Conservation (phyloP, 352 stramenopile genomes). For the Phytophthora pinifolia region DNA sequence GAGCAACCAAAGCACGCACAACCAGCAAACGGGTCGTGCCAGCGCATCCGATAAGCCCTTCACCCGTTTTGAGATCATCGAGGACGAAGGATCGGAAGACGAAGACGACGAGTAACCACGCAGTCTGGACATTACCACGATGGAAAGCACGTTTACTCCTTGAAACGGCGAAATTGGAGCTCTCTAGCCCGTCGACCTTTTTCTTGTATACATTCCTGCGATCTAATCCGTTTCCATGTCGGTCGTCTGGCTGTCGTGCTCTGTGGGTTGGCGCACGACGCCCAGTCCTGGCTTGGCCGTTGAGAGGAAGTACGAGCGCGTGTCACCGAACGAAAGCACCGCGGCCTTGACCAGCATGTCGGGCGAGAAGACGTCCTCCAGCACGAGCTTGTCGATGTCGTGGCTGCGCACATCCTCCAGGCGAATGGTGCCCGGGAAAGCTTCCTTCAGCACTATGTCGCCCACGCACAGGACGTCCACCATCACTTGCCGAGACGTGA, state of each 20-base stretch:
- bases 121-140: conserved; percentile 8
- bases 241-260: conserved; percentile 33
- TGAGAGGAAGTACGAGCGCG: conserved; percentile 84
- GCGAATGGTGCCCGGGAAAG: conserved; percentile 77
- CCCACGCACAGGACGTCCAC: conserved; percentile 77
- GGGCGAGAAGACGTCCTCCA: conserved; percentile 76
- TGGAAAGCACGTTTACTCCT: conserved; percentile 13
- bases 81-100: conserved; percentile 39
- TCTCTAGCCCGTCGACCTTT: conserved; percentile 2
- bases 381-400: conserved; percentile 80
- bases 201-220: conserved; percentile 21
- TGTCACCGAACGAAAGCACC: conserved; percentile 86
- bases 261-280: conserved; percentile 45
- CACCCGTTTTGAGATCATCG: conserved; percentile 66
- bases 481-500: conserved; percentile 72
- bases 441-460: conserved; percentile 73
- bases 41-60: conserved; percentile 34
- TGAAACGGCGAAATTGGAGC: conserved; percentile 5
- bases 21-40: conserved; percentile 2
- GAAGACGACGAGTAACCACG: conserved; percentile 36
- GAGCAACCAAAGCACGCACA: conserved; percentile 18
- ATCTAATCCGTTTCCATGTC: conserved; percentile 56
- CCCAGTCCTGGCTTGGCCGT: conserved; percentile 72
- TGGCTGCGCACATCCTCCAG: conserved; percentile 78
- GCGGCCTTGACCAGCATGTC: conserved; percentile 72